Evolutionary conservation across 1,284 basidiomycete genomes (phyloP).

Genomic region (Coniferiporia sulphurascens): DNA sequence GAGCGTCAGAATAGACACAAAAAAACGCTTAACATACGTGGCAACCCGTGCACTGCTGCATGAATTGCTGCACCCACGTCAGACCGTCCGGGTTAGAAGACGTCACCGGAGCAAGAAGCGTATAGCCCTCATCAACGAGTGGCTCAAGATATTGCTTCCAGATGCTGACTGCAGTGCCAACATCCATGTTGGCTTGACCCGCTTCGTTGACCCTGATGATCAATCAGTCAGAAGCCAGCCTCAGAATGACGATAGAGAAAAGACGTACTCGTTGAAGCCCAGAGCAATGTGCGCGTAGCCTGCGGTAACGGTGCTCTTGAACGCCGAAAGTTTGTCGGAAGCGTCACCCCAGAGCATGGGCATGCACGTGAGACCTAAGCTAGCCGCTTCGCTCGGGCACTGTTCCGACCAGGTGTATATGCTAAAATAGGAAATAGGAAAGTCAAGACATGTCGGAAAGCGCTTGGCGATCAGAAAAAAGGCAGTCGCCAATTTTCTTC

Average conservation of each 20-base stretch:
- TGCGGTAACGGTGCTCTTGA: constrained; percentile 38
- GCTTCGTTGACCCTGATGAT: constrained; percentile 49
- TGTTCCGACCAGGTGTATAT: constrained; percentile 55
- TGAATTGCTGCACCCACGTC: constrained; percentile 60
- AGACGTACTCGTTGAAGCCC: constrained; percentile 67
- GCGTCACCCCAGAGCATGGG: constrained; percentile 68
- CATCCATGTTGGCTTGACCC: constrained; percentile 58
- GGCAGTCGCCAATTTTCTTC: neutral
- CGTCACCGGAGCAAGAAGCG: constrained; percentile 60
- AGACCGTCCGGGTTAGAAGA: constrained; percentile 58
- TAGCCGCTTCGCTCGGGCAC: constrained; percentile 33
- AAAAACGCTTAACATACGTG: constrained; percentile 35
- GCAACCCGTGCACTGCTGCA: constrained; percentile 47
- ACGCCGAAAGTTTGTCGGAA: constrained; percentile 38
- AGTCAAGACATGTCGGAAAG: neutral
- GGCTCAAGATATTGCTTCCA: constrained; percentile 65
- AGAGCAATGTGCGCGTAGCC: constrained; percentile 51
- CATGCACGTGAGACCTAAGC: constrained; percentile 45
- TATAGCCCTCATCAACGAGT: constrained; percentile 50
- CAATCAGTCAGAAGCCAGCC: neutral
- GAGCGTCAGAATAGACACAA: constrained; percentile 25
- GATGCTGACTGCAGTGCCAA: constrained; percentile 43
- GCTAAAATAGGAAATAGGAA: constrained; percentile 29
- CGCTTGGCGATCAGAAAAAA: neutral
- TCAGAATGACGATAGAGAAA: constrained; percentile 1